A percentile compares a stretch with the other conserved stretches of the same genome.
Conservation (phyloP, 164 flowering plant species). For the Dillenia turbinata region DNA sequence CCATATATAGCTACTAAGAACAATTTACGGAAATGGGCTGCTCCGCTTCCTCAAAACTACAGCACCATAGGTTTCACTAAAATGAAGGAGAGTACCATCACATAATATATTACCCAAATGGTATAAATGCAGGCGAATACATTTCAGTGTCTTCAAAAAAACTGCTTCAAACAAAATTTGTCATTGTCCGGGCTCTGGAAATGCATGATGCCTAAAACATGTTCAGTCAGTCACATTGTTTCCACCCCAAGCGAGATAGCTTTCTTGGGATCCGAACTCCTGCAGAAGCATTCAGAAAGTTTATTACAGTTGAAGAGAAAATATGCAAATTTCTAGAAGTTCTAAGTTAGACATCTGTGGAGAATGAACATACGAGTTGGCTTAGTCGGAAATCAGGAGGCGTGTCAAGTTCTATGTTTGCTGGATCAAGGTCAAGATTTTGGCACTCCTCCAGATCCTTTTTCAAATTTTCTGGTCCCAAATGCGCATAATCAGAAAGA, state of each 20-base stretch:
- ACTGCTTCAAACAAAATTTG: too few relatives aligned
- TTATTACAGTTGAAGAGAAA: background rate
- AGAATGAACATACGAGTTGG: constrained; percentile 61
- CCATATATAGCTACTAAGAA: too few relatives aligned
- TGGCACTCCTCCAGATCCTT: constrained; percentile 80
- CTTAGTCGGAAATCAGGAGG: constrained; percentile 88
- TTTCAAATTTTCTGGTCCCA: constrained; percentile 66
- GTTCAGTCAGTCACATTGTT: constrained; percentile 21
- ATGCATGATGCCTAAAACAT: background rate
- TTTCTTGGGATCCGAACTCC: constrained; percentile 91
- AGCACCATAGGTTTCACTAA: too few relatives aligned
- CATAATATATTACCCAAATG: too few relatives aligned
- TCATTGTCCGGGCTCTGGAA: too few relatives aligned
- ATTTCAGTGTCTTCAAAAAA: too few relatives aligned
- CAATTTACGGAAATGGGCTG: too few relatives aligned
- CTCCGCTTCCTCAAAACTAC: too few relatives aligned
- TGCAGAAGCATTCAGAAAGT: constrained; percentile 22
- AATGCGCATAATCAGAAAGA: constrained; percentile 63
- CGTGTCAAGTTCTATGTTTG: constrained; percentile 61
- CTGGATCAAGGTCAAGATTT: constrained; percentile 51
- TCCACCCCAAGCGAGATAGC: constrained; percentile 51
- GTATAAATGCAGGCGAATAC: too few relatives aligned
- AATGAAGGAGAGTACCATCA: too few relatives aligned
- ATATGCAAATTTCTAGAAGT: background rate
- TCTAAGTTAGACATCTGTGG: too few relatives aligned